Evolutionary conservation across 441 rosid species (phyloP).

Genomic region (Populus trichocarpa): DNA sequence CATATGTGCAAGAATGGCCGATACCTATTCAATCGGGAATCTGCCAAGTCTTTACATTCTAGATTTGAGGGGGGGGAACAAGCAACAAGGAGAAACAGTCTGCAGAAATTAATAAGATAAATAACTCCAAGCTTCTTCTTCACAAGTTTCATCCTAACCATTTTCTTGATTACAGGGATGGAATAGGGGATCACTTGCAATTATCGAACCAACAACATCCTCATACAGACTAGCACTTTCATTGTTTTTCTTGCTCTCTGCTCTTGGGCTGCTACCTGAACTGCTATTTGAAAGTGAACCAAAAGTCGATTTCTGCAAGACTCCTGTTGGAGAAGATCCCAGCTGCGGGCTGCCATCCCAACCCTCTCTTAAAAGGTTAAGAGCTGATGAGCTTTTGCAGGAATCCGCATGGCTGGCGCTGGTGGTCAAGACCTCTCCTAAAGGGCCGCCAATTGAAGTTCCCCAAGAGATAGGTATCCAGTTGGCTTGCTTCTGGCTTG

Average conservation of each 20-base stretch:
- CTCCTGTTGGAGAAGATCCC: slow-evolving; percentile 56
- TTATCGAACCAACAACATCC: slow-evolving; percentile 35
- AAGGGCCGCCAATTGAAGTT: slow-evolving; percentile 47
- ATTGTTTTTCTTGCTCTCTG: slow-evolving; percentile 27
- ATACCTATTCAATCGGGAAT: neutral
- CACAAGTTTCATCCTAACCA: neutral
- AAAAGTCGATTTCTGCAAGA: slow-evolving; percentile 45
- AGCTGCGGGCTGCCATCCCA: slow-evolving; percentile 43
- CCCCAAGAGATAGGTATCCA: slow-evolving; percentile 45
- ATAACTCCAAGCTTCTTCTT: slow-evolving; percentile 2
- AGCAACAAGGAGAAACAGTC: neutral
- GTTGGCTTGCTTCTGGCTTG: slow-evolving; percentile 32
- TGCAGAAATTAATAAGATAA: neutral
- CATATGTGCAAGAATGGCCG: neutral
- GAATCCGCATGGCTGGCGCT: slow-evolving; percentile 19
- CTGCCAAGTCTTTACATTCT: slow-evolving; percentile 1
- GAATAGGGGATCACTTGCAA: slow-evolving; percentile 33
- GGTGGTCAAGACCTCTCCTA: slow-evolving; percentile 51
- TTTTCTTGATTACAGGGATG: slow-evolving; percentile 19
- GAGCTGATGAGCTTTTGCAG: slow-evolving; percentile 35
- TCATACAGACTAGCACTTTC: slow-evolving; percentile 34
- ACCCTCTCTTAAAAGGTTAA: slow-evolving; percentile 35
- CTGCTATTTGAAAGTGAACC: slow-evolving; percentile 57
- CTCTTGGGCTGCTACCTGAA: slow-evolving; percentile 46
- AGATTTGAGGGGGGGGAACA: neutral